Evolutionary conservation across 2,329 filamentous ascomycete species (phyloP), one percentile per base, ranked within the genome.

Genomic region (Cercospora janseana): DNA sequence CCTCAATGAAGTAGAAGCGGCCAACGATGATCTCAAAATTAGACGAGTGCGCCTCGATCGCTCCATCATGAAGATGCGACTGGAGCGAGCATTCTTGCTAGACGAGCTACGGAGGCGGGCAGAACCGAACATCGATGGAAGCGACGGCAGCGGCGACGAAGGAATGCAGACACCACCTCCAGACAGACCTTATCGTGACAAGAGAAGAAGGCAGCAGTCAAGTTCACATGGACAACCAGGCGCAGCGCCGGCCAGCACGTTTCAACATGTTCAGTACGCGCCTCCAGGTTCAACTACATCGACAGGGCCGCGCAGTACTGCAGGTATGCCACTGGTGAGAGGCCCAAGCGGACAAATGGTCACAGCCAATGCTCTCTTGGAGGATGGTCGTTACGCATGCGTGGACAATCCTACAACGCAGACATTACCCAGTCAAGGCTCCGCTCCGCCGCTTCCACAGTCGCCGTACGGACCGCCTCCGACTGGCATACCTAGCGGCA

Each of bases 1-100:
- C 54, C 88, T 93, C 57, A 87, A 85, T 68, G 91, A 96, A 69
- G 88, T 97, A 62, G 91, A 97, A 69, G 84, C 89, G 53, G 86
- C 89, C 65, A 96, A 96, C 69, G 90, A 95, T 63, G 81, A 87
- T 50, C 86, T 88, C 38, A 82, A 88, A 46, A 75, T 88, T 46
- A 86, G 89, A 44, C 86, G 95, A 57, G 77, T 80, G 31, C 86
- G 91, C 40, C 81, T 95, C 55, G 85, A 87, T 69, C 84, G 91
- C 57, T 87, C 88, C 64, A 86, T 96, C 60, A 86, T 94, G 69
- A 96, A 97, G 73, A 82, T 94, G 78, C 85, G 93, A 42, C 80
- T 97, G 18, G 87, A 94, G 73, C 81, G 89, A 56, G 87, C 88
- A 20, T 75, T 77, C 58, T 69, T 78, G 13, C 69, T 78, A 18